These are phyloP conservation scores for Fusarium drepaniforme DNA, from an alignment of 2,329 filamentous ascomycete genomes.

Conservation along the genomic window DNA sequence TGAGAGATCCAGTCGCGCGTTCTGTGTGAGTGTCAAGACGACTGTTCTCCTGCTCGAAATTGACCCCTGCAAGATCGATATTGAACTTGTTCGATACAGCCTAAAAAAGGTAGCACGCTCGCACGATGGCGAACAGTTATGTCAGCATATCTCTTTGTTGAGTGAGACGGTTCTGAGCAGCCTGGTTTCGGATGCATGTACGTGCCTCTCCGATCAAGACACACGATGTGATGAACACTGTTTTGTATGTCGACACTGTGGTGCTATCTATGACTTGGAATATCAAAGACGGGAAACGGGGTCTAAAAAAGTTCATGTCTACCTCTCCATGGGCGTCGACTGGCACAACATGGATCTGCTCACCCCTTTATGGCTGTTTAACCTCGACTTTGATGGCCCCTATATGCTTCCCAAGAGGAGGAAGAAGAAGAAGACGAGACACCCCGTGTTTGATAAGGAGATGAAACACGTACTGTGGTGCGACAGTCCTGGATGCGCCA, in stretches of 20 bases:
- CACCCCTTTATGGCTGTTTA: conserved; percentile 6
- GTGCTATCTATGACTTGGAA: background rate
- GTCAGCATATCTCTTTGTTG: background rate
- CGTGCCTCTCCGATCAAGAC: background rate
- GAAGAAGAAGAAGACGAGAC: background rate
- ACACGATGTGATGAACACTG: background rate
- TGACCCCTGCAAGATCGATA: background rate
- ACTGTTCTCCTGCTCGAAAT: background rate
- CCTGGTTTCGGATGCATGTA: background rate
- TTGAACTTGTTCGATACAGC: background rate
- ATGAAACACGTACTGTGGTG: conserved; percentile 9
- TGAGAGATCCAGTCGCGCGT: background rate
- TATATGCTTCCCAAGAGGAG: too few relatives aligned
- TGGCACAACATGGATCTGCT: background rate
- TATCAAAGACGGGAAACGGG: background rate
- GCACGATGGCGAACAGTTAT: background rate
- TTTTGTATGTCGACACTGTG: background rate
- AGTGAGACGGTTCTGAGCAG: background rate
- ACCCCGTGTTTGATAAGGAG: background rate
- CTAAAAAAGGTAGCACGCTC: background rate
- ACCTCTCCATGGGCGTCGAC: background rate
- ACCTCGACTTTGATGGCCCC: background rate
- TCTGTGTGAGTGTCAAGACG: background rate
- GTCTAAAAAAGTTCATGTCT: background rate
- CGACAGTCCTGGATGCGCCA: background rate